phyloP scores from a whole-genome alignment of 371 early-diverging fungal genomes.

The Circinella minor region DNA sequence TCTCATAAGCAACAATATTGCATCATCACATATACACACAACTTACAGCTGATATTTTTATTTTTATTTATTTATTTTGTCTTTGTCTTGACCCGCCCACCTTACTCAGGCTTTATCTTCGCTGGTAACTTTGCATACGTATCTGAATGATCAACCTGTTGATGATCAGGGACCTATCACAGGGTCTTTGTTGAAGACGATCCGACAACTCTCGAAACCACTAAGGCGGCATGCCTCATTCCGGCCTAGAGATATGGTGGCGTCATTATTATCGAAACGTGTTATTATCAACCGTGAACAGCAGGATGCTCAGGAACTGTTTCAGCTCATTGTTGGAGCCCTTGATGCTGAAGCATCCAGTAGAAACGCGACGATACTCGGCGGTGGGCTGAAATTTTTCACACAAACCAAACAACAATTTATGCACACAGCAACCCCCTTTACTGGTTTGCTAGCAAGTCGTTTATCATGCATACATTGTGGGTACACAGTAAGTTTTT shows the following conservation, averaged over 20 bases:
- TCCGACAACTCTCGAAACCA: constrained; percentile 36
- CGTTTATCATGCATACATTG: constrained; percentile 79
- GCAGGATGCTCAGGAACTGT: constrained; percentile 94
- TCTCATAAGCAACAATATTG: neutral
- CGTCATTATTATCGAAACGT: constrained; percentile 31
- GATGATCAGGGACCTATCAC: constrained; percentile 31
- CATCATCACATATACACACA: neutral
- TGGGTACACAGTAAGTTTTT: constrained; percentile 65
- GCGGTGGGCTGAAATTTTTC: constrained; percentile 5
- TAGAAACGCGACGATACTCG: neutral
- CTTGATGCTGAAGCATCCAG: constrained; percentile 66
- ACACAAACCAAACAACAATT: constrained; percentile 8
- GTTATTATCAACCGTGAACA: constrained; percentile 71
- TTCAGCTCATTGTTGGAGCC: constrained; percentile 78
- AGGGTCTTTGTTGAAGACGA: constrained; percentile 37
- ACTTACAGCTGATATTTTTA: constrained; percentile 1
- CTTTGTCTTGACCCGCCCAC: constrained; percentile 5
- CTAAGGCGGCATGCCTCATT: constrained; percentile 26
- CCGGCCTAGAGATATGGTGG: constrained; percentile 37
- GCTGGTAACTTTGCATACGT: constrained; percentile 36
- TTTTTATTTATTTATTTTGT: constrained; percentile 10
- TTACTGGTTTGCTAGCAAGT: constrained; percentile 71
- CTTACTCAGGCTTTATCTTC: constrained; percentile 53
- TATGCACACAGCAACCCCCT: constrained; percentile 48
- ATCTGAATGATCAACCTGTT: constrained; percentile 29